Conservation (phyloP, 2,329 filamentous ascomycete genomes). For the Xylaria sp. region DNA sequence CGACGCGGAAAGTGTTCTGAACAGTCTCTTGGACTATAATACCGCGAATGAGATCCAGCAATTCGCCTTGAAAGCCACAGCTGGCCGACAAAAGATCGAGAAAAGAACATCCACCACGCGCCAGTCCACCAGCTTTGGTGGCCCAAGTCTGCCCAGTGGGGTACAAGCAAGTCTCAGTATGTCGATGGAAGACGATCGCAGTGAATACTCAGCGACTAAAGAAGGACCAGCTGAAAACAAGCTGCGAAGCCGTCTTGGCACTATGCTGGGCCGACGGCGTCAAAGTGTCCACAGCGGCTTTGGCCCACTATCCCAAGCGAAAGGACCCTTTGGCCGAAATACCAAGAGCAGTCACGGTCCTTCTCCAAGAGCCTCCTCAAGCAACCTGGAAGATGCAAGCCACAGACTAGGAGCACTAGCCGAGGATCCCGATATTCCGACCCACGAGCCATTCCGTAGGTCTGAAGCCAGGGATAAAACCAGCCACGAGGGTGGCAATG, state of each 20-base stretch:
- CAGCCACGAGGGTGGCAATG: constrained; percentile 43
- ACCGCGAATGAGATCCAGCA: constrained; percentile 80
- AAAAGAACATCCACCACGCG: constrained; percentile 39
- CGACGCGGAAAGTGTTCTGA: constrained; percentile 73
- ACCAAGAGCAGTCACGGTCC: constrained; percentile 60
- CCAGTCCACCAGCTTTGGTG: constrained; percentile 37
- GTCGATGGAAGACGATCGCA: constrained; percentile 36
- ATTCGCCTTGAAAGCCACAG: constrained; percentile 48
- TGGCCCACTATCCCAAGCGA: constrained; percentile 51
- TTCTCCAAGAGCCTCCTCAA: constrained; percentile 55
- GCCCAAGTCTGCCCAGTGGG: constrained; percentile 24
- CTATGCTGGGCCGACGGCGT: constrained; percentile 60
- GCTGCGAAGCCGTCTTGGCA: constrained; percentile 60
- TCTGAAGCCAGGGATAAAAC: constrained; percentile 32
- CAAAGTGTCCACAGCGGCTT: constrained; percentile 63
- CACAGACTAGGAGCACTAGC: constrained; percentile 51
- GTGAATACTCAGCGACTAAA: constrained; percentile 42
- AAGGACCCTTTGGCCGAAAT: constrained; percentile 56
- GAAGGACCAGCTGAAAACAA: constrained; percentile 48
- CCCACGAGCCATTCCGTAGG: constrained; percentile 28
- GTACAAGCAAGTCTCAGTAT: constrained; percentile 29
- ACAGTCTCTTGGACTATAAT: constrained; percentile 77
- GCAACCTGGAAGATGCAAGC: constrained; percentile 51
- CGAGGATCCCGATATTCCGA: constrained; percentile 46
- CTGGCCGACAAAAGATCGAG: constrained; percentile 41